These are phyloP conservation scores for Fusarium anguioides DNA, from an alignment of 2,329 filamentous ascomycete genomes.

Conservation along the genomic window DNA sequence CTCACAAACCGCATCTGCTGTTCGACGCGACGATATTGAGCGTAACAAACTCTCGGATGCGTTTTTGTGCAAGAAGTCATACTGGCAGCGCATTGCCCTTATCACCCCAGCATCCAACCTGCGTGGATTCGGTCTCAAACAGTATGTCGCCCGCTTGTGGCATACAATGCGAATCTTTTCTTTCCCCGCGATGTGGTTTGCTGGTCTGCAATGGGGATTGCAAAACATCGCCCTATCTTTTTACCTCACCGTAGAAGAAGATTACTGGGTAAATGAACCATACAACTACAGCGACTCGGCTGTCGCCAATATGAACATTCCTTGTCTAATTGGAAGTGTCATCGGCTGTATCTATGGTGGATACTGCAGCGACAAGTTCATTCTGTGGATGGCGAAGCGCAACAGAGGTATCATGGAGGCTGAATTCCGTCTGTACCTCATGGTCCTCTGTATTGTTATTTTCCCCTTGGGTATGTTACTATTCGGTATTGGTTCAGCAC, in stretches of 20 bases:
- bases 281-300: slow-evolving; percentile 66
- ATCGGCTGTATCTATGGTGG: slow-evolving; percentile 68
- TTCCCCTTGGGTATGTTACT: slow-evolving; percentile 64
- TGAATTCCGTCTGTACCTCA: slow-evolving; percentile 64
- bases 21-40: slow-evolving; percentile 27
- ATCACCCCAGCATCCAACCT: slow-evolving; percentile 67
- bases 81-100: slow-evolving; percentile 65
- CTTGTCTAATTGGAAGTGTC: slow-evolving; percentile 64
- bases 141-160: slow-evolving; percentile 64
- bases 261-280: slow-evolving; percentile 63
- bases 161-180: slow-evolving; percentile 67
- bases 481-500: slow-evolving; percentile 63
- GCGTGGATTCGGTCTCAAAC: slow-evolving; percentile 62
- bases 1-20: slow-evolving; percentile 23
- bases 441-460: slow-evolving; percentile 61
- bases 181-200: slow-evolving; percentile 68
- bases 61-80: slow-evolving; percentile 56
- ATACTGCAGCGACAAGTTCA: slow-evolving; percentile 66
- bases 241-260: slow-evolving; percentile 68
- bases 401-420: slow-evolving; percentile 66
- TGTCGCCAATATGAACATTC: slow-evolving; percentile 68
- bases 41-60: slow-evolving; percentile 39
- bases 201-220: slow-evolving; percentile 68
- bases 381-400: slow-evolving; percentile 64
- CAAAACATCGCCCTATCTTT: slow-evolving; percentile 71